Percentiles rank a stretch among this genome's conserved stretches.
These are phyloP conservation scores for Daldinia concentrica DNA, from an alignment of 495 filamentous ascomycete species.

Conservation along the genomic window DNA sequence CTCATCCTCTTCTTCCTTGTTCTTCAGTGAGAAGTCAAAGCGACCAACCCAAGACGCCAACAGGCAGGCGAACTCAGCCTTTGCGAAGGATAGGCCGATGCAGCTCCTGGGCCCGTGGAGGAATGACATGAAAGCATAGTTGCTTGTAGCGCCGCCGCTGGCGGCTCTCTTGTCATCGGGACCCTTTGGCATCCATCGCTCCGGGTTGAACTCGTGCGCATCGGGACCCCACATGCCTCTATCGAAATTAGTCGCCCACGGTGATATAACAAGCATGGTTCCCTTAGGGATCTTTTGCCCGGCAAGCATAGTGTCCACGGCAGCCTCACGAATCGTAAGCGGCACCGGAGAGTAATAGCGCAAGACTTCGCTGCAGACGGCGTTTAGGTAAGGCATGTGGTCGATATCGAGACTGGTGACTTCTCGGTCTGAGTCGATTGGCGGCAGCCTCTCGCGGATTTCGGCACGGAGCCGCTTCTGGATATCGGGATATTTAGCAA, in stretches of 20 bases:
- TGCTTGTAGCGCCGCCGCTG: slow-evolving; percentile 62
- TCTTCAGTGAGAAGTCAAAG: slow-evolving; percentile 71
- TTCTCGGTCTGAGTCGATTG: slow-evolving; percentile 52
- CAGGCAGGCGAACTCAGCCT: slow-evolving; percentile 82
- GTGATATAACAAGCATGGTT: slow-evolving; percentile 62
- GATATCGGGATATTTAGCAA: slow-evolving; percentile 58
- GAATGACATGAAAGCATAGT: slow-evolving; percentile 69
- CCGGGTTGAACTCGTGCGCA: slow-evolving; percentile 66
- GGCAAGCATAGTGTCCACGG: slow-evolving; percentile 70
- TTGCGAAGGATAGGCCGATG: slow-evolving; percentile 78
- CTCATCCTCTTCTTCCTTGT: slow-evolving; percentile 63
- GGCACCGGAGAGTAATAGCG: slow-evolving; percentile 60
- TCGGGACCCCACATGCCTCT: slow-evolving; percentile 66
- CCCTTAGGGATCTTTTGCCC: slow-evolving; percentile 64
- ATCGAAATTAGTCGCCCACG: slow-evolving; percentile 69
- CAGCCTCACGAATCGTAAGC: slow-evolving; percentile 70
- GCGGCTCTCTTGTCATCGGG: slow-evolving; percentile 48
- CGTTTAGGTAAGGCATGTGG: slow-evolving; percentile 64
- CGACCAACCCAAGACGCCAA: slow-evolving; percentile 78
- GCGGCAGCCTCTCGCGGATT: slow-evolving; percentile 69
- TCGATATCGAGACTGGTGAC: slow-evolving; percentile 64
- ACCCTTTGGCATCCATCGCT: slow-evolving; percentile 64
- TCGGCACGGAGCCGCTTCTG: slow-evolving; percentile 62
- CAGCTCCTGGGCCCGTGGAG: slow-evolving; percentile 69
- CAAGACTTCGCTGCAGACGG: slow-evolving; percentile 58